Base-by-base conservation (phyloP, 75 land plant species). In the Picea sitchensis region DNA sequence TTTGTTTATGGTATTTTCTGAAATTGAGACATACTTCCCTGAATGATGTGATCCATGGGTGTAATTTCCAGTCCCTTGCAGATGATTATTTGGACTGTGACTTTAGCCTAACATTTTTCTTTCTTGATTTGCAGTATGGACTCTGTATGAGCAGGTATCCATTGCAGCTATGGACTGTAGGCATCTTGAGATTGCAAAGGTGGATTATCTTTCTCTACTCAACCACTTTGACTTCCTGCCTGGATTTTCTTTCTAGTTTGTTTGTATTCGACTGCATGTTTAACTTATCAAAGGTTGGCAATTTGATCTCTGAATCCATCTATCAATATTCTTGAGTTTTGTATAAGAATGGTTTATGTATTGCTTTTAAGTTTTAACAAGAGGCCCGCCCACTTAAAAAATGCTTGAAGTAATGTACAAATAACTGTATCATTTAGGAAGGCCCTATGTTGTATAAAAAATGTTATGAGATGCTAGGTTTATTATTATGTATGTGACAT, bases 141-240 rank as follows among this genome's bases (percentile, higher is more conserved):
- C 94, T 12, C 81, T 94, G 6, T 95, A 94, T 65, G 98, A 95
- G 85, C 98, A 95, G 77, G 94, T 95, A 36, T 91, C 98, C 17
- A 60, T 94, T 76, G 96, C 96, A 32, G 92, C 94, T 36, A 76
- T 95, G 96, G 98, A 95, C 69, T 95, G 96, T 79, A 89, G 92
- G 30, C 44, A 75, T 65, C 84, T 94, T 58, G 92, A 86, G 82
- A 81, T 90, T 57, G 96, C 96, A 78, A 88, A 94, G 97, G 98
- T 95, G 73, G 41, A 41, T 9, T 38, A 47, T 38, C 51, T 51
- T 77, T 7, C 7, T n/a, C 21, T 17, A 31, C 31, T 17, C 4
- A 11, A 56, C 31, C 36, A 30, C 9, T 30, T 76, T 59, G 7
- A 15, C n/a, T 34, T 58, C 32, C 13, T 76, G 8, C 65, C 6